Conservation (phyloP, 352 stramenopile genomes). For the Elongisporangium undulatum region DNA sequence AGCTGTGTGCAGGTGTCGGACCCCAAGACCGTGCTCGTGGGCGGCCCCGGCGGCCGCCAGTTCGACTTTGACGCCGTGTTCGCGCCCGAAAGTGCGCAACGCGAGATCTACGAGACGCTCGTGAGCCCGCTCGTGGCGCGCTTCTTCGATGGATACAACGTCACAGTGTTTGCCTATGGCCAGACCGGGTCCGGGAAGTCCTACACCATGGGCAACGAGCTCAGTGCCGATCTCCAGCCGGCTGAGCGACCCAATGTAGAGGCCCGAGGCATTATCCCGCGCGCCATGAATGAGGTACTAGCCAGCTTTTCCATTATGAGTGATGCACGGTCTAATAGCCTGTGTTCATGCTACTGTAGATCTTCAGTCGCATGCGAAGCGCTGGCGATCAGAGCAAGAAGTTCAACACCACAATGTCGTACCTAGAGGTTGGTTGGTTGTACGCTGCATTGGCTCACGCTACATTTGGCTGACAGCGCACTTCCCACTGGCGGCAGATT, state of each 20-base stretch:
- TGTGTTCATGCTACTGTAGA: constrained; percentile 13
- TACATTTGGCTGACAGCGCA: background rate
- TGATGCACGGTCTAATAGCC: background rate
- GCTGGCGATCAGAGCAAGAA: constrained; percentile 20
- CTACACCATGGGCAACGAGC: constrained; percentile 94
- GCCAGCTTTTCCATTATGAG: background rate
- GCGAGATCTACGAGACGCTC: constrained; percentile 45
- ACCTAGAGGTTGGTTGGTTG: constrained; percentile 43
- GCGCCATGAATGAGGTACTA: constrained; percentile 63
- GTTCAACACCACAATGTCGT: constrained; percentile 59
- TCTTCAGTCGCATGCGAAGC: constrained; percentile 38
- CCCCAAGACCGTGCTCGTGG: constrained; percentile 17
- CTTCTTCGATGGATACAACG: constrained; percentile 94
- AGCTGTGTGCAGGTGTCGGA: constrained; percentile 22
- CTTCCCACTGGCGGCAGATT: constrained; percentile 57
- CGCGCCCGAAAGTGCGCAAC: constrained; percentile 18
- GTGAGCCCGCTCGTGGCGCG: constrained; percentile 62
- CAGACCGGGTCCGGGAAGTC: constrained; percentile 90
- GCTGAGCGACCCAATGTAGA: constrained; percentile 10
- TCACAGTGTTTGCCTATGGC: constrained; percentile 94
- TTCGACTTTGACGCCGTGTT: constrained; percentile 86
- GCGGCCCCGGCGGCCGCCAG: constrained; percentile 26
- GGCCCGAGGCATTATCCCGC: constrained; percentile 69
- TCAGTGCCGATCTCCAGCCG: constrained; percentile 23
- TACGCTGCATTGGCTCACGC: too few species aligned